These are phyloP conservation scores for Pinus albicaulis DNA, from an alignment of 75 land plant genomes.

Conservation along the genomic window DNA sequence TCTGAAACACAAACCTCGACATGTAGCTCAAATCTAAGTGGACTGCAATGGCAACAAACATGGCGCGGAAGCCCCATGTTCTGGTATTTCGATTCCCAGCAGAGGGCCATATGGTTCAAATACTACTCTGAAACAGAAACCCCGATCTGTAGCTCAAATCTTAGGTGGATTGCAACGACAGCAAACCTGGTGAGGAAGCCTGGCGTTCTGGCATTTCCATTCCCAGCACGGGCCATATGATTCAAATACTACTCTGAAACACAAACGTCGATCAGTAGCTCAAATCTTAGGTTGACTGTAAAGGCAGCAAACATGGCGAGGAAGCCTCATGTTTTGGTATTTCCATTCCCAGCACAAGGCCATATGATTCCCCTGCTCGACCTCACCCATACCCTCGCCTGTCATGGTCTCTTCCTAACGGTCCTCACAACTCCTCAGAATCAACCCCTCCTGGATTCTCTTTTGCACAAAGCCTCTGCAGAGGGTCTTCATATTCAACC, in stretches of 20 bases:
- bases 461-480: background rate
- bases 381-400: slow-evolving; percentile 5
- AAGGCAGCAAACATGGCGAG: background rate
- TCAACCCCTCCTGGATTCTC: background rate
- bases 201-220: background rate
- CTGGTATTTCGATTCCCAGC: background rate
- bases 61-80: background rate
- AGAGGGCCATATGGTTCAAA: background rate
- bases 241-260: background rate
- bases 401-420: background rate
- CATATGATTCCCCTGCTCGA: slow-evolving; percentile 4
- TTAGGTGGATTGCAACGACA: no score
- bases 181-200: background rate
- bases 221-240: background rate
- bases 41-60: background rate
- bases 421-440: background rate
- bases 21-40: no score
- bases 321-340: background rate
- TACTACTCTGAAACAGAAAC: no score
- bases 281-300: no score
- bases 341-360: slow-evolving; percentile 1
- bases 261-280: no score
- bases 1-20: no score
- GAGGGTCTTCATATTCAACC: slow-evolving; percentile 8
- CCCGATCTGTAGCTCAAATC: no score